These are phyloP conservation scores for Diaporthe eres DNA, from an alignment of 2,329 filamentous ascomycete genomes.

Conservation along the genomic window DNA sequence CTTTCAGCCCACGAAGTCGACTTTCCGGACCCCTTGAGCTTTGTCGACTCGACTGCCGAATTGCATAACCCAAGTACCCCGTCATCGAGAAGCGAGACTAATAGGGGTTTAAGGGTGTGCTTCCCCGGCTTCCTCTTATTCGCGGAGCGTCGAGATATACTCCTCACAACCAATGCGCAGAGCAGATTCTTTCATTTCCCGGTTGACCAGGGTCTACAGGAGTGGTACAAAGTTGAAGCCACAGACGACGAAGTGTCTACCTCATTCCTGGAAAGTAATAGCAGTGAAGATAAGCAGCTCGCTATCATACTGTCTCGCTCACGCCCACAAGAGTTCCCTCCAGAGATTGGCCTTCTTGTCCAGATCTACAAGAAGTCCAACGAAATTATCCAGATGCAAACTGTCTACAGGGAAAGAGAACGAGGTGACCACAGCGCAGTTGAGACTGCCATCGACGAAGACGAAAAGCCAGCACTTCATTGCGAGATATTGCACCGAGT, in stretches of 20 bases:
- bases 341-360: conserved; percentile 15
- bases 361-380: neutral
- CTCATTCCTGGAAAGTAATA: neutral
- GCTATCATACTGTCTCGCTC: neutral
- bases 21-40: neutral
- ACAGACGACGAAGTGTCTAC: neutral
- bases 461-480: neutral
- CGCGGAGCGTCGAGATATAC: neutral
- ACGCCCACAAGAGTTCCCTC: neutral
- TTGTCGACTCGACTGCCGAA: neutral
- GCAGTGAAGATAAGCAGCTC: neutral
- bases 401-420: neutral
- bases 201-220: neutral
- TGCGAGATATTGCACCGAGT: neutral
- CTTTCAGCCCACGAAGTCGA: conserved; percentile 2
- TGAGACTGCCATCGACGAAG: neutral
- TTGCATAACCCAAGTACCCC: neutral
- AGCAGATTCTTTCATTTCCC: neutral
- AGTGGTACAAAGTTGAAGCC: conserved; percentile 11
- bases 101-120: neutral
- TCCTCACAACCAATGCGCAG: neutral
- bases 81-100: neutral
- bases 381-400: neutral
- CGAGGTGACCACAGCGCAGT: neutral
- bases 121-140: neutral